Evolutionary conservation across 805 yeast genomes (phyloP), one percentile per base, ranked within the genome.

Genomic region (Candida insectorum): DNA sequence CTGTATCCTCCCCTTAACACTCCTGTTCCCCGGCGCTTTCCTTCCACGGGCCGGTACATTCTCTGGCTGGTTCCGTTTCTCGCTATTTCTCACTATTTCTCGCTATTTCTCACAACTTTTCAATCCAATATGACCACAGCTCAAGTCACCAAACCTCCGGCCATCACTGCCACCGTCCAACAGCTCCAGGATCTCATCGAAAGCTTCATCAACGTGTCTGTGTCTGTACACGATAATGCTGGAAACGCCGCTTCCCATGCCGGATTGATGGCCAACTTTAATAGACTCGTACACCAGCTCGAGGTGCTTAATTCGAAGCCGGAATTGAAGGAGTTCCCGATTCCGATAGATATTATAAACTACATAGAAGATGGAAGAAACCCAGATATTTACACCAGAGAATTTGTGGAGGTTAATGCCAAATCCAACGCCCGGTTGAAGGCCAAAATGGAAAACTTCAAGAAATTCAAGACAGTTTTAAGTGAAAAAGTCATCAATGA

Each of bases 301-400:
- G 54, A 60, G 8, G 58, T 56, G 2, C 43, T 66, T 22, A 55
- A 62, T 13, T 44, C 55, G 16, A 52, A 54, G 33, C 60, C 66
- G 4, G 50, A 49, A 17, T 55, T 62, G 3, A 54, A 47, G 27
- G 59, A 68, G 37, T 58, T 54, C 25, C 66, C 79, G 1, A 70
- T 85, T 3, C 96, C 96, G 1, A 56, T 83, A 24, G 96, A 89
- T 51, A 89, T 89, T n/a, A 65, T 88, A 10, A 81, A 83, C 42
- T 93, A 93, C 52, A 86, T 93, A 24, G 97, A 93, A 52, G 95
- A 87, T 51, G 98, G 98, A 2, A 70, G 98, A 46, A 93, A 93
- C 53, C 97, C 98, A 0, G 97, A 93, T 53, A 88, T 93, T 24
- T 93, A 93, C 58, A 88, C 97, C 1, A 74, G 98, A 54, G 98